Evolutionary conservation across 495 filamentous ascomycete genomes (phyloP).

Genomic region (Penicillium steckii): DNA sequence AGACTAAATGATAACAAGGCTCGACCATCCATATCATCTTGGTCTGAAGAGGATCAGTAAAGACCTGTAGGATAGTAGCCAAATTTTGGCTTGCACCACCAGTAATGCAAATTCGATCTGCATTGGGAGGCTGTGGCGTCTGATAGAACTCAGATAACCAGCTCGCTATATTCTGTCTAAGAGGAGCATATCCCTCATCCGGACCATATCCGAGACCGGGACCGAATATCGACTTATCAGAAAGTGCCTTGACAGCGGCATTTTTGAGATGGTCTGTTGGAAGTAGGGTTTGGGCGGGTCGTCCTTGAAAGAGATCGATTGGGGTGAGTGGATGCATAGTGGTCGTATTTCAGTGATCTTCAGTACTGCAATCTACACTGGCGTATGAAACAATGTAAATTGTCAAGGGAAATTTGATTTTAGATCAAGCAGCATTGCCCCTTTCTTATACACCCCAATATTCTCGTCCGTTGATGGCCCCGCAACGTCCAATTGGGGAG

Average conservation of each 20-base stretch:
- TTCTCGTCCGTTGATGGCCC: not conserved
- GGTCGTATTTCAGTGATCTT: too few species aligned
- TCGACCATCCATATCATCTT: conserved; percentile 62
- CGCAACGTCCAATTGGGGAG: conserved; percentile 2
- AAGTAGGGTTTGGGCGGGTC: conserved; percentile 60
- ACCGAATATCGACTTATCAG: conserved; percentile 44
- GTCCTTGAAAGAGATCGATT: conserved; percentile 62
- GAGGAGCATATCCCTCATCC: conserved; percentile 61
- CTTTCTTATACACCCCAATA: not conserved
- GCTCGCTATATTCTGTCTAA: conserved; percentile 54
- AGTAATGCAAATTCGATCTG: conserved; percentile 66
- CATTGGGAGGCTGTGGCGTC: conserved; percentile 11
- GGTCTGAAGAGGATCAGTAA: conserved; percentile 65
- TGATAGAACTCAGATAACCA: conserved; percentile 62
- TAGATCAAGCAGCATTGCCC: too few species aligned
- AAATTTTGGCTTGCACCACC: conserved; percentile 65
- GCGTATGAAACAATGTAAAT: too few species aligned
- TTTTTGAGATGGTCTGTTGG: conserved; percentile 51
- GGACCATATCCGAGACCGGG: conserved; percentile 66
- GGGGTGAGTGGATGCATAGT: not conserved
- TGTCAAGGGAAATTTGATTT: too few species aligned
- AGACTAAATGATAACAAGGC: conserved; percentile 68
- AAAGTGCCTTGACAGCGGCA: conserved; percentile 52
- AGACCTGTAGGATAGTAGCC: conserved; percentile 57
- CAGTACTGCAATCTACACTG: too few species aligned